Evolutionary conservation across 2,329 filamentous ascomycete genomes (phyloP), one percentile per base, ranked within the genome.

Genomic region (Alternaria arborescens): DNA sequence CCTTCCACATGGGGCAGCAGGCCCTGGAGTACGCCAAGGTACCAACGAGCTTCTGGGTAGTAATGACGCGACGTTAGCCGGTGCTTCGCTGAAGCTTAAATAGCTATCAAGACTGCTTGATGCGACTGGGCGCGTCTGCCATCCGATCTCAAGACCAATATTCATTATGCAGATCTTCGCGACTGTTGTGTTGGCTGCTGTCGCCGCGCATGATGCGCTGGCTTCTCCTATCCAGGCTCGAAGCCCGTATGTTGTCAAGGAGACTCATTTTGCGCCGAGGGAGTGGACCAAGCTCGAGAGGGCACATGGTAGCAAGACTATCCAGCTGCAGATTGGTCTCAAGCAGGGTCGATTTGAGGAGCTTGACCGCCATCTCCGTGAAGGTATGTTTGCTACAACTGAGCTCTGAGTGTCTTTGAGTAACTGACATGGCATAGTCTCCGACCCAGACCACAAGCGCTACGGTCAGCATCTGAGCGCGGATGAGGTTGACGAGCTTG

Each of bases 251-350:
- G 75, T 76, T 7, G 78, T 88, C 64, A 89, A 88, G 76, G 86
- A 88, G 61, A 79, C 78, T 16, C 85, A 88, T 71, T 65, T 75
- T 65, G 82, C 85, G 11, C 86, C 87, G 7, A 73, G 76, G 30
- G 77, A 77, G 55, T 89, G 86, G 86, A 80, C 74, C 8, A 79
- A 79, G 60, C 70, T 83, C 47, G 80, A 80, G 40, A 76, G 80
- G 32, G 83, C 86, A 3, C 80, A 84, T 40, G 79, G 81, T 44
- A 74, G 79, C 18, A 81, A 85, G 61, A 76, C 80, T 34, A 82
- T 88, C 61, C 77, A 85, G 36, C 75, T 89, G 47, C 83, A 86
- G 51, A 88, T 88, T 69, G 86, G 84, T 30, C 72, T 89, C 61
- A 87, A 84, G 79, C 86, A 88, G 71, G 79, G 81, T 59, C 83